These are phyloP conservation scores for Eragrostis curvula DNA, from an alignment of 176 grass and related monocot genomes.

Conservation along the genomic window DNA sequence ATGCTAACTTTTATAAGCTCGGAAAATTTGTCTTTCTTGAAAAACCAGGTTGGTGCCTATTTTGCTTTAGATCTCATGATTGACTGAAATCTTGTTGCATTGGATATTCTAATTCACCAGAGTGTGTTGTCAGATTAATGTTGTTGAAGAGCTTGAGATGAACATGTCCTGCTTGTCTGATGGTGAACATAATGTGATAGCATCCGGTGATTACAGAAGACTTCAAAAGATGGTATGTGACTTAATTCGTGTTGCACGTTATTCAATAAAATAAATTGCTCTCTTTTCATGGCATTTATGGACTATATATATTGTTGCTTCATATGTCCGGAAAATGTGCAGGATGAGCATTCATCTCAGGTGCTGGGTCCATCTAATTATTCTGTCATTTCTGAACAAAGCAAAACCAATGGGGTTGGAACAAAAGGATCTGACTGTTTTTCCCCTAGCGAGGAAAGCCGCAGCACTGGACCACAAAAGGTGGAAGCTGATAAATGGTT, in stretches of 20 bases:
- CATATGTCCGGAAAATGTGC: constrained; percentile 28
- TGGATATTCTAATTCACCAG: constrained; percentile 18
- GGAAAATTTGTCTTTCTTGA: constrained; percentile 68
- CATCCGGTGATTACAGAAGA: constrained; percentile 39
- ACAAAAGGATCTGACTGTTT: constrained; percentile 40
- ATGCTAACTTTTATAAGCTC: constrained; percentile 61
- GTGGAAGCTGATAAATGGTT: constrained; percentile 53
- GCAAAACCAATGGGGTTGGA: constrained; percentile 43
- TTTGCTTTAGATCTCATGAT: constrained; percentile 27
- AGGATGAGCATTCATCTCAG: constrained; percentile 57
- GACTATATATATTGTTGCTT: constrained; percentile 11
- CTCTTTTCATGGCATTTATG: constrained; percentile 1
- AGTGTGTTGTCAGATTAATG: constrained; percentile 60
- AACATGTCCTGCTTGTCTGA: constrained; percentile 56
- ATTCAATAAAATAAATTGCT: neutral
- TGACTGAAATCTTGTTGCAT: constrained; percentile 15
- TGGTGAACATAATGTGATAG: constrained; percentile 45
- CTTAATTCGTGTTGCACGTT: neutral
- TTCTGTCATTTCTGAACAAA: constrained; percentile 45
- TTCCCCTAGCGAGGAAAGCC: constrained; percentile 21
- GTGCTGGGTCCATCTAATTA: constrained; percentile 48
- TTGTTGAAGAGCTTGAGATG: constrained; percentile 81
- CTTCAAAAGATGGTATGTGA: constrained; percentile 23
- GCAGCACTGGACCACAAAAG: constrained; percentile 26
- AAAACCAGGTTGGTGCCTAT: constrained; percentile 66